Evolutionary conservation across 2,329 filamentous ascomycete genomes (phyloP).

Genomic region (Cladophialophora immunda): DNA sequence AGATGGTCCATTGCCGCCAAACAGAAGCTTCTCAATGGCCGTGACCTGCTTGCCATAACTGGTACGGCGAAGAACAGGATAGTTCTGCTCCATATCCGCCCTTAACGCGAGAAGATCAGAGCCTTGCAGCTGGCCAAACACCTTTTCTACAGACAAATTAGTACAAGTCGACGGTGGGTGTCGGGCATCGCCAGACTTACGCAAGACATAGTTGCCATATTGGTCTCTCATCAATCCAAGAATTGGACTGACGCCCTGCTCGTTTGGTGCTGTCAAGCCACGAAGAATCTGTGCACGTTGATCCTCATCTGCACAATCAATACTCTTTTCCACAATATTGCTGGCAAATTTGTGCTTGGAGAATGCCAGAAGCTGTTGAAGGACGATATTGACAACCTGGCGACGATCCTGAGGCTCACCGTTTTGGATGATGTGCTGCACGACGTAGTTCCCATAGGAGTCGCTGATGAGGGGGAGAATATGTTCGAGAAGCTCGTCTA

Average conservation of each 20-base stretch:
- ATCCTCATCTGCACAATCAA: conserved; percentile 73
- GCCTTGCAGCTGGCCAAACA: conserved; percentile 71
- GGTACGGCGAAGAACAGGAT: conserved; percentile 69
- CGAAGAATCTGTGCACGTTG: conserved; percentile 75
- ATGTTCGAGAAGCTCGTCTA: conserved; percentile 79
- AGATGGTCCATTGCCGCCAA: conserved; percentile 67
- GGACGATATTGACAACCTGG: conserved; percentile 77
- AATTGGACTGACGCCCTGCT: conserved; percentile 74
- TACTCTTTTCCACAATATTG: conserved; percentile 95
- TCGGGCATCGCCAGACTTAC: conserved; percentile 66
- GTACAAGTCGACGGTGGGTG: conserved; percentile 36
- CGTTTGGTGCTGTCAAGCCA: conserved; percentile 66
- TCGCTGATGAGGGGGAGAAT: conserved; percentile 79
- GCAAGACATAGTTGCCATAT: conserved; percentile 95
- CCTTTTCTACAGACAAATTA: conserved; percentile 72
- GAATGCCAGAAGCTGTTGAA: conserved; percentile 73
- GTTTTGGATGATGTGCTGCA: conserved; percentile 86
- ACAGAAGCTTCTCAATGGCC: conserved; percentile 64
- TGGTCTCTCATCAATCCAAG: conserved; percentile 84
- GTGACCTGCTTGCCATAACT: conserved; percentile 72
- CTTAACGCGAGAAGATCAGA: conserved; percentile 68
- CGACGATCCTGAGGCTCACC: conserved; percentile 76
- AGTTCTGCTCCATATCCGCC: conserved; percentile 69
- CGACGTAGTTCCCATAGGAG: conserved; percentile 95
- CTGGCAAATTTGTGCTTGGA: conserved; percentile 97